These are phyloP conservation scores for Komagataella pseudopastoris DNA, from an alignment of 805 yeast species.

Conservation along the genomic window DNA sequence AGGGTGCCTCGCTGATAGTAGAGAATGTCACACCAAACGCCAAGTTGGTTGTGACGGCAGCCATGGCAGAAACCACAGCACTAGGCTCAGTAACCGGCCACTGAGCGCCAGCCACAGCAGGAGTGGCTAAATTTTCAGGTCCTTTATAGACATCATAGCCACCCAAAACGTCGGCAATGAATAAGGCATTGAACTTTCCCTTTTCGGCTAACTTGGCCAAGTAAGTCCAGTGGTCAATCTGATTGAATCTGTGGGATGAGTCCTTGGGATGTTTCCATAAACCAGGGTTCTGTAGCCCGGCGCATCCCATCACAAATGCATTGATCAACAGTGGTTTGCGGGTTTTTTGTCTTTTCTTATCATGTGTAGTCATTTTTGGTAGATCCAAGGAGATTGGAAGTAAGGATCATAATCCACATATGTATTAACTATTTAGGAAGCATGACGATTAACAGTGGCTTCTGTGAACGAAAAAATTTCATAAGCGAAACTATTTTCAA, in stretches of 20 bases:
- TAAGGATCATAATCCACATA: not conserved
- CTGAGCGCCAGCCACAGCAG: conserved; percentile 15
- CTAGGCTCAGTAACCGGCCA: conserved; percentile 26
- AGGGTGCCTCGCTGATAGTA: conserved; percentile 29
- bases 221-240: conserved; percentile 21
- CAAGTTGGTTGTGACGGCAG: conserved; percentile 25
- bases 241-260: conserved; percentile 12
- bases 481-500: not conserved
- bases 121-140: conserved; percentile 14
- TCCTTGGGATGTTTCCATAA: conserved; percentile 26
- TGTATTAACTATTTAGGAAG: not conserved
- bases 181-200: conserved; percentile 24
- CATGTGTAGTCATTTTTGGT: not conserved
- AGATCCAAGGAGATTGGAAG: not conserved
- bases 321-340: conserved; percentile 10
- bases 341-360: not conserved
- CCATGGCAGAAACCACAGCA: conserved; percentile 25
- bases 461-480: not conserved
- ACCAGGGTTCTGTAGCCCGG: conserved; percentile 7
- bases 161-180: conserved; percentile 27
- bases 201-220: conserved; percentile 23
- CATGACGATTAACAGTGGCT: not conserved
- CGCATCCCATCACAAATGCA: conserved; percentile 22
- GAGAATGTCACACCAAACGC: conserved; percentile 27
- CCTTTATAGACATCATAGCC: conserved; percentile 26